Conservation (phyloP, 495 filamentous ascomycete genomes). For the Neurospora intermedia region DNA sequence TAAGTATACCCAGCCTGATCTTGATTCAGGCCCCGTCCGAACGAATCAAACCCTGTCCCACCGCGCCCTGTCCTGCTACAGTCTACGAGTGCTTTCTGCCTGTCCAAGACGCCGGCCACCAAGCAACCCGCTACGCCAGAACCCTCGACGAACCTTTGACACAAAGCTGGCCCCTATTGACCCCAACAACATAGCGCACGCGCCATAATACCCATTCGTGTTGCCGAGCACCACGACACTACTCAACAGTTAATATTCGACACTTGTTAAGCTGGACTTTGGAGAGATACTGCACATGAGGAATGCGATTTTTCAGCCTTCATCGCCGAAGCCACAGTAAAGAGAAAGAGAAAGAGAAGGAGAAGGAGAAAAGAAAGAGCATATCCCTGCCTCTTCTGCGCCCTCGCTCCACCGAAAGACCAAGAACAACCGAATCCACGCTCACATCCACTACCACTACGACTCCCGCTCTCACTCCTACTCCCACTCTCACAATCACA, state of each 20-base stretch:
- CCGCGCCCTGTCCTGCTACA: not conserved
- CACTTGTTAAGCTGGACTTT: not conserved
- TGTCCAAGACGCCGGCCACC: not conserved
- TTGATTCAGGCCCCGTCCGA: not conserved
- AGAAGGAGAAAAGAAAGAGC: not conserved
- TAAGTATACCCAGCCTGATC: not conserved
- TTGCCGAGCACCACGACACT: not conserved
- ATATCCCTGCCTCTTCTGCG: not conserved
- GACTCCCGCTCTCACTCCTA: not conserved
- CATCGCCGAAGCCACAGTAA: not conserved
- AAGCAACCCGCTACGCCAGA: not conserved
- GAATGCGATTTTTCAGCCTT: slow-evolving; percentile 1
- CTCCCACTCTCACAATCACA: not conserved
- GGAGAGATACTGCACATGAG: not conserved
- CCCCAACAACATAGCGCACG: not conserved
- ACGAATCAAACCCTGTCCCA: not conserved
- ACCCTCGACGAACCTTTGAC: not conserved
- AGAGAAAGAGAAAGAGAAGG: not conserved
- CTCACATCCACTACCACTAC: not conserved
- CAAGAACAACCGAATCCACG: not conserved
- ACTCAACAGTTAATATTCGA: not conserved
- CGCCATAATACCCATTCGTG: not conserved
- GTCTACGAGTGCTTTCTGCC: not conserved
- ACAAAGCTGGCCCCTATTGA: not conserved
- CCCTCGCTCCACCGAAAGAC: not conserved